Evolutionary conservation across 805 yeast genomes (phyloP).

Genomic region (Candida broadrunensis): DNA sequence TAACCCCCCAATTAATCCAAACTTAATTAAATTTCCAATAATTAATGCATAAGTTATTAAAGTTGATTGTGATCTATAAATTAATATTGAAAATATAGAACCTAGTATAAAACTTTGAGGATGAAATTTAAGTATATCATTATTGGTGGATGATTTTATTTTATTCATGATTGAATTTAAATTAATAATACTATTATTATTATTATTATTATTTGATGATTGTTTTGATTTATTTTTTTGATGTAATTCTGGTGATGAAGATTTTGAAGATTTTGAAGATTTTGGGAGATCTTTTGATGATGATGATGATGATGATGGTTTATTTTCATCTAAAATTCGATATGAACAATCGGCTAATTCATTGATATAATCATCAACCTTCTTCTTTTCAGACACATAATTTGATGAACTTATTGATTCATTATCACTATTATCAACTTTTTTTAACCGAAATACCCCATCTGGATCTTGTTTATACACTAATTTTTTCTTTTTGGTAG

Average conservation of each 20-base stretch:
- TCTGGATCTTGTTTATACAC: conserved; percentile 37
- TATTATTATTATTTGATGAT: background rate
- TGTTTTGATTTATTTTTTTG: no score
- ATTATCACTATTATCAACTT: conserved; percentile 13
- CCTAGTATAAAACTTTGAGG: conserved; percentile 29
- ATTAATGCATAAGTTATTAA: conserved; percentile 17
- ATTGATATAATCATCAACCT: conserved; percentile 24
- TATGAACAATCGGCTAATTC: conserved; percentile 32
- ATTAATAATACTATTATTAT: background rate
- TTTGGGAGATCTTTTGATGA: background rate
- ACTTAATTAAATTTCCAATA: conserved; percentile 16
- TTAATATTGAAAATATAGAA: conserved; percentile 16
- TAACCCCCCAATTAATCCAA: conserved; percentile 21
- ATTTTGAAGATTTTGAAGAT: background rate
- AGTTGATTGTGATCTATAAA: conserved; percentile 19
- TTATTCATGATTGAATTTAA: background rate
- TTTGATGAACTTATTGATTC: background rate
- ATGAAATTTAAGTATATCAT: conserved; percentile 14
- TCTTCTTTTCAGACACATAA: conserved; percentile 10
- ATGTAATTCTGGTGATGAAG: no score
- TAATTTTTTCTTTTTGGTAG: conserved; percentile 23
- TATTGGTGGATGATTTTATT: background rate
- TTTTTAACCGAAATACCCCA: conserved; percentile 35
- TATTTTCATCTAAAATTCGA: conserved; percentile 15
- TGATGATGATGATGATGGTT: background rate